These are phyloP conservation scores for Spinacia oleracea DNA, from an alignment of 179 eudicot species.

Conservation along the genomic window DNA sequence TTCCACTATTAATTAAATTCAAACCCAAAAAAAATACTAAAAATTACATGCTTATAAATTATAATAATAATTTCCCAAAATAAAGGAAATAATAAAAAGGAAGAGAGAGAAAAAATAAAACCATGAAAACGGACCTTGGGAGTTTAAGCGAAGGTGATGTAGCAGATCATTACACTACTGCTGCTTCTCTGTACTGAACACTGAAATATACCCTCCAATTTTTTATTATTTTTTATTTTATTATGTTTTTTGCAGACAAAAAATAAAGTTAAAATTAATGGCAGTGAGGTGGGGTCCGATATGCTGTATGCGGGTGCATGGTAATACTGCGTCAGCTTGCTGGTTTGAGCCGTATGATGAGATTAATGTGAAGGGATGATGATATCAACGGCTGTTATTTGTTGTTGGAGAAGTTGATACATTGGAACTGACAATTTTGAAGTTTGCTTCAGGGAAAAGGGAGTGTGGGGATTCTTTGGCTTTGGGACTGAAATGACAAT, in stretches of 20 bases:
- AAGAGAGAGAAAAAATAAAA: conserved; percentile 18
- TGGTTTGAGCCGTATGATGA: background rate
- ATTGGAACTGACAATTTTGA: conserved; percentile 25
- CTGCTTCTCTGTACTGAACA: conserved; percentile 33
- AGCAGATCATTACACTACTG: background rate
- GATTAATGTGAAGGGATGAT: background rate
- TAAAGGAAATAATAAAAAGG: background rate
- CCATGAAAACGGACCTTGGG: conserved; percentile 28
- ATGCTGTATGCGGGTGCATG: background rate
- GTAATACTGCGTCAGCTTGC: background rate
- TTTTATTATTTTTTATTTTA: background rate
- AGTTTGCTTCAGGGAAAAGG: conserved; percentile 36
- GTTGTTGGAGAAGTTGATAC: background rate
- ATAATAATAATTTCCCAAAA: background rate
- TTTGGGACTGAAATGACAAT: background rate
- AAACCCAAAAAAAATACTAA: background rate
- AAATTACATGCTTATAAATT: background rate
- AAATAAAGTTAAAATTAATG: conserved; percentile 15
- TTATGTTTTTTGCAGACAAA: background rate
- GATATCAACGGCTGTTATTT: background rate
- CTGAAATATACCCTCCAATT: conserved; percentile 24
- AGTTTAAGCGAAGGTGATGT: conserved; percentile 21
- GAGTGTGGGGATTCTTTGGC: conserved; percentile 20
- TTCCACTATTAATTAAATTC: background rate
- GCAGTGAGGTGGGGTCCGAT: background rate